Conservation (phyloP, 2,329 filamentous ascomycete species). For the Thelonectria olida region DNA sequence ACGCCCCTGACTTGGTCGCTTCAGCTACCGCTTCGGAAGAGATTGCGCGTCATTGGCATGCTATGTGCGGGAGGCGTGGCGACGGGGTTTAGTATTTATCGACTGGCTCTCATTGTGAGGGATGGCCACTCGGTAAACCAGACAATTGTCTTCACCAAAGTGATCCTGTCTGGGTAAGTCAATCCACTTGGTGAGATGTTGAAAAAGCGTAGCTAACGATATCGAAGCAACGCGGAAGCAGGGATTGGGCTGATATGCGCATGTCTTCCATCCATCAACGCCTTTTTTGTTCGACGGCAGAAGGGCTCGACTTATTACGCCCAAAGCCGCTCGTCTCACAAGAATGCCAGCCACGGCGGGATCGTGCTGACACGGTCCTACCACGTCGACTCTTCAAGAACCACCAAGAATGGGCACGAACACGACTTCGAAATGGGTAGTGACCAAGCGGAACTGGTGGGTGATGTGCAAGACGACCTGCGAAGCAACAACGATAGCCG, state of each 20-base stretch:
- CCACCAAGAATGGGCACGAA: constrained; percentile 16
- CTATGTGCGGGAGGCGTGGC: constrained; percentile 32
- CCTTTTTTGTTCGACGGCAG: constrained; percentile 24
- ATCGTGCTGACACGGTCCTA: constrained; percentile 44
- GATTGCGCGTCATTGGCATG: constrained; percentile 28
- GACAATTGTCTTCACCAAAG: constrained; percentile 29
- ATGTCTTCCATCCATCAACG: constrained; percentile 31
- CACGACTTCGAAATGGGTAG: constrained; percentile 28
- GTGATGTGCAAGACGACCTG: constrained; percentile 23
- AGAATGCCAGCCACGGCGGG: constrained; percentile 30
- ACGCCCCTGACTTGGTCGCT: constrained; percentile 30
- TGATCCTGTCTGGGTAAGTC: constrained; percentile 29
- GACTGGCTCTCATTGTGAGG: constrained; percentile 23
- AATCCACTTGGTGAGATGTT: fast-evolving
- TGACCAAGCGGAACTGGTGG: constrained; percentile 36
- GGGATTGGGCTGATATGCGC: constrained; percentile 30
- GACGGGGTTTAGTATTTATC: constrained; percentile 29
- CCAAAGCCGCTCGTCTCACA: constrained; percentile 26
- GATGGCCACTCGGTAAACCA: constrained; percentile 27
- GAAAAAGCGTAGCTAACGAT: background rate
- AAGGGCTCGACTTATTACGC: constrained; percentile 36
- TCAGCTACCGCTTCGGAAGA: constrained; percentile 23
- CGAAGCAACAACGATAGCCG: constrained; percentile 23
- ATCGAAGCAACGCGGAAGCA: constrained; percentile 27
- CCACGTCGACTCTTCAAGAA: constrained; percentile 35